Evolutionary conservation across 2,329 filamentous ascomycete species (phyloP).

Genomic region (Ceratocystis smalleyi): DNA sequence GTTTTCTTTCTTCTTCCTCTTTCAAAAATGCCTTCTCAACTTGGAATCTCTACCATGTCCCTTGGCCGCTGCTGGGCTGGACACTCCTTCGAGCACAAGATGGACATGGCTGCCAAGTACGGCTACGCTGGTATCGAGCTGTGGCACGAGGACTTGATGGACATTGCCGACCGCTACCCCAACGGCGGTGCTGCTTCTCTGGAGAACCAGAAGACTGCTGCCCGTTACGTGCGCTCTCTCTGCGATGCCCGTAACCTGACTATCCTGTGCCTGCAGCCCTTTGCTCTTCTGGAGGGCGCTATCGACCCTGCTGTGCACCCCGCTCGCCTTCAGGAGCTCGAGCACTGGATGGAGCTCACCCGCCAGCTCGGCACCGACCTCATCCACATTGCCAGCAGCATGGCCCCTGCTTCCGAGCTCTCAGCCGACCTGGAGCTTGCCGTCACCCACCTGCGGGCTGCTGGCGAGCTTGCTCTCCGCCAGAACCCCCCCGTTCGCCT

Average conservation of each 20-base stretch:
- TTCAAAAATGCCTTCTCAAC: slow-evolving; percentile 36
- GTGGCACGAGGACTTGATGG: slow-evolving; percentile 61
- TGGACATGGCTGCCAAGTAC: slow-evolving; percentile 49
- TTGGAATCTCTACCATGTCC: slow-evolving; percentile 63
- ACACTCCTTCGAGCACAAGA: slow-evolving; percentile 50
- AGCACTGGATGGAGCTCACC: slow-evolving; percentile 54
- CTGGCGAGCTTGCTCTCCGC: slow-evolving; percentile 50
- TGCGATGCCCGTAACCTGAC: slow-evolving; percentile 39
- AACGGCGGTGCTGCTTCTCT: slow-evolving; percentile 24
- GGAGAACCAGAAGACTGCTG: slow-evolving; percentile 40
- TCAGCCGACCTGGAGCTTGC: slow-evolving; percentile 36
- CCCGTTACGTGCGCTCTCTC: slow-evolving; percentile 39
- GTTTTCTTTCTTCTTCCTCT: background rate
- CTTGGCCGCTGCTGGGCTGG: slow-evolving; percentile 54
- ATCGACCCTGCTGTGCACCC: slow-evolving; percentile 44
- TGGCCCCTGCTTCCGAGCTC: slow-evolving; percentile 36
- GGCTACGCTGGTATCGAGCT: slow-evolving; percentile 58
- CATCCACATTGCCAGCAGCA: slow-evolving; percentile 60
- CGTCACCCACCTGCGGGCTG: slow-evolving; percentile 43
- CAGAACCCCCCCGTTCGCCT: slow-evolving; percentile 46
- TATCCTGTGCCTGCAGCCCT: slow-evolving; percentile 59
- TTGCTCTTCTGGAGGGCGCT: slow-evolving; percentile 63
- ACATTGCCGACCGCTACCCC: slow-evolving; percentile 35
- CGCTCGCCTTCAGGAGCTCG: slow-evolving; percentile 44
- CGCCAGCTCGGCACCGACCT: slow-evolving; percentile 50